A percentile compares a stretch with the other conserved stretches of the same genome.
These are phyloP conservation scores for Saturnispora kantuleensis DNA, from an alignment of 805 yeast genomes.

Conservation along the genomic window DNA sequence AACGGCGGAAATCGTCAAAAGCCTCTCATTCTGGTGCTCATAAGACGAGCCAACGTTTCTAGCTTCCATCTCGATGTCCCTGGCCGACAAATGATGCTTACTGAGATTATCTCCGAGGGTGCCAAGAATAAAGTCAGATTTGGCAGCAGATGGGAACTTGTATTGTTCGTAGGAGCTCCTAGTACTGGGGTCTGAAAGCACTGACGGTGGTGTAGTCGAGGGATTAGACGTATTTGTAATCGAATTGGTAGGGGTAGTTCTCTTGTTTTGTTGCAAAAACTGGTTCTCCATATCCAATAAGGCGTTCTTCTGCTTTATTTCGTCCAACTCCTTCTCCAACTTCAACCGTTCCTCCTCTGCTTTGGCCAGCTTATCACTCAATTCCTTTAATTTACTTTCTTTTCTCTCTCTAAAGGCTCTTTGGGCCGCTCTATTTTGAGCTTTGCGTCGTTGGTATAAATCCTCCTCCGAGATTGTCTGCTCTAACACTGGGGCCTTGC, in stretches of 20 bases:
- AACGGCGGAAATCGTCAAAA: conserved; percentile 65
- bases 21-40: conserved; percentile 29
- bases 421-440: conserved; percentile 82
- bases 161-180: conserved; percentile 6
- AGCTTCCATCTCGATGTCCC: conserved; percentile 11
- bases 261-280: conserved; percentile 27
- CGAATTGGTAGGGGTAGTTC: neutral
- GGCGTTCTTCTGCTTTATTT: conserved; percentile 41
- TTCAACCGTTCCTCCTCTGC: conserved; percentile 40
- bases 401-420: conserved; percentile 78
- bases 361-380: conserved; percentile 46
- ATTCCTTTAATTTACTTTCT: conserved; percentile 59
- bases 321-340: conserved; percentile 33
- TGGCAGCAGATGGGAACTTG: conserved; percentile 20
- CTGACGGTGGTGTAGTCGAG: neutral
- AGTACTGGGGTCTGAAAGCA: neutral
- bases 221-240: neutral
- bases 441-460: conserved; percentile 49
- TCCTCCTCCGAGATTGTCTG: conserved; percentile 26
- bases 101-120: conserved; percentile 12
- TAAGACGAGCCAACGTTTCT: conserved; percentile 14
- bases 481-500: neutral
- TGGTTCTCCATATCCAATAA: conserved; percentile 56
- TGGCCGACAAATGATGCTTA: conserved; percentile 6
- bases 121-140: conserved; percentile 16